Base-by-base conservation (phyloP, 345 rosid genomes). In the Heritiera fomes region DNA sequence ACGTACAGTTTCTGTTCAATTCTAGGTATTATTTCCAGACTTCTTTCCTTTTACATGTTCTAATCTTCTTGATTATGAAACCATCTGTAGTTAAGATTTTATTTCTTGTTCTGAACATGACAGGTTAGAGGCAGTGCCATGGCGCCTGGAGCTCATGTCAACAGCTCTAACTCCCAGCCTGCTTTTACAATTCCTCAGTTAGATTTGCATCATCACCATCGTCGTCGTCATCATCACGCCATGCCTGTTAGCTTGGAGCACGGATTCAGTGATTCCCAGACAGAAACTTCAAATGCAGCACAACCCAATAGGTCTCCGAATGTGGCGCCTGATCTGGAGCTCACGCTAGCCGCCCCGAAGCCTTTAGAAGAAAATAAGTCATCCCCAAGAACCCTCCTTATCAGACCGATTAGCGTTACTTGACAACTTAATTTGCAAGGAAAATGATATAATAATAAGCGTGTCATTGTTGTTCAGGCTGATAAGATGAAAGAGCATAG, bases 261-360 rank as follows among this genome's bases (percentile, higher is more conserved):
- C 4, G 75, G 79, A 70, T 10, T 43, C n/a, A 47, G 15, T 55
- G 78, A 63, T 49, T 68, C 74, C 20, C 47, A 64, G 59, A 73
- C 63, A 1, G 78, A 73, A 70, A 64, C 84, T 64, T 69, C 86
- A 62, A 76, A 70, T 38, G 74, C 58, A 69, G 32, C 72, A 46
- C 15, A 73, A 60, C n/a, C 80, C 32, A 53, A 53, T 53, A 63
- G 38, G 5, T 66, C 86, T 11, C n/a, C 75, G 34, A 67, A 55
- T 53, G 41, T 12, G 11, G 70, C 41, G 7, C 83, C 83, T 66
- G 85, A 87, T 81, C 78, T 91, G 43, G 90, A 88, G 78, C 94
- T 91, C 72, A 89, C 60, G 9, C 92, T 89, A 18, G 86, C 88
- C 8, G 86, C 81, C 62, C 83, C 94, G 62, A 79, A 61, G 71